These are phyloP conservation scores for Ophiobolus disseminans DNA, from an alignment of 2,329 filamentous ascomycete species.

Conservation along the genomic window DNA sequence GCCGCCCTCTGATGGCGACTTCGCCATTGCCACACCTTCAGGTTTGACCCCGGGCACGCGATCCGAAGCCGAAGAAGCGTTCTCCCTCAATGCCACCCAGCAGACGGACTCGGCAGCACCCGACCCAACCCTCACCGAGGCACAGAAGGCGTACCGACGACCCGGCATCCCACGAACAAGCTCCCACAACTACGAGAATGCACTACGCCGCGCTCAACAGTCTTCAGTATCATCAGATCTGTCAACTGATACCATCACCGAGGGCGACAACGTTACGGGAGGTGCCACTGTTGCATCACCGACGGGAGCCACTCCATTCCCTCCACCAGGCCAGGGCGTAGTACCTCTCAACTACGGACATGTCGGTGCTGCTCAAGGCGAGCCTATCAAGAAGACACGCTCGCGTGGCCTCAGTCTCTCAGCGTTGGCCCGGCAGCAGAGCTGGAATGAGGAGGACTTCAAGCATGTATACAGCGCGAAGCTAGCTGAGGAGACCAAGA, in stretches of 20 bases:
- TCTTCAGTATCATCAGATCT: slow-evolving; percentile 34
- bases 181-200: slow-evolving; percentile 43
- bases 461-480: slow-evolving; percentile 40
- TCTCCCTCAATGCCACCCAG: slow-evolving; percentile 35
- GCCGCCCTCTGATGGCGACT: slow-evolving; percentile 28
- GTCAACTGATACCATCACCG: slow-evolving; percentile 23
- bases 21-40: slow-evolving; percentile 38
- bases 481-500: slow-evolving; percentile 31
- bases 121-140: slow-evolving; percentile 34
- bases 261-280: slow-evolving; percentile 15
- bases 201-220: slow-evolving; percentile 31
- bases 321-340: slow-evolving; percentile 41
- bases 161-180: slow-evolving; percentile 33
- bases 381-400: slow-evolving; percentile 38
- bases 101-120: slow-evolving; percentile 49
- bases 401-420: slow-evolving; percentile 41
- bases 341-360: slow-evolving; percentile 39
- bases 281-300: slow-evolving; percentile 20
- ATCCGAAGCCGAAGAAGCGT: slow-evolving; percentile 44
- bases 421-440: slow-evolving; percentile 37
- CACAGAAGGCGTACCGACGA: slow-evolving; percentile 36
- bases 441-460: slow-evolving; percentile 46
- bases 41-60: slow-evolving; percentile 46
- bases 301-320: slow-evolving; percentile 29
- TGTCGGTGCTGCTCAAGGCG: slow-evolving; percentile 29